A percentile compares a stretch with the other conserved stretches of the same genome.
Evolutionary conservation across 805 yeast genomes (phyloP).

Genomic region (Diddensiella transvaalensis): DNA sequence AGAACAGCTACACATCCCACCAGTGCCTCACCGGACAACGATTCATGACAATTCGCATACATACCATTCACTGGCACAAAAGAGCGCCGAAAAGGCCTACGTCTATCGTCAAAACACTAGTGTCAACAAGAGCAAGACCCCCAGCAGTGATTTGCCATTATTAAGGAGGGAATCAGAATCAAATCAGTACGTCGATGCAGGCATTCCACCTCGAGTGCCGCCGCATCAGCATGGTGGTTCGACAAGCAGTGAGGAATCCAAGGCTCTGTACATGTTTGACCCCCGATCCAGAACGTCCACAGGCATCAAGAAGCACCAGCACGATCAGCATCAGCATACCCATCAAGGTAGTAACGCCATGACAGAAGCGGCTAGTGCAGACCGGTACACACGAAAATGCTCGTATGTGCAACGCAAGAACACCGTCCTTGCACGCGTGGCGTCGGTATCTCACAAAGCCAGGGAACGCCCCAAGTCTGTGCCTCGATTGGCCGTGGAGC

Average conservation of each 20-base stretch:
- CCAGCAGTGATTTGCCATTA: no score
- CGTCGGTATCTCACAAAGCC: not conserved
- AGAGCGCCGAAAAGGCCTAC: not conserved
- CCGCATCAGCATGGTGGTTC: slow-evolving; percentile 18
- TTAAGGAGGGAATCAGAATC: no score
- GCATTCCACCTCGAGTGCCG: slow-evolving; percentile 29
- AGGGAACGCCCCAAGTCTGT: not conserved
- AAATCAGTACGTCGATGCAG: slow-evolving; percentile 20
- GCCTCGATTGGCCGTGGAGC: no score
- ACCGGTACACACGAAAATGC: slow-evolving; percentile 20
- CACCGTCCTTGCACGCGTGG: not conserved
- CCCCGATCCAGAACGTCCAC: not conserved
- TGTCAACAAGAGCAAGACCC: not conserved
- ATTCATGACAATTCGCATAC: no score
- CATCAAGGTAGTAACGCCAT: not conserved
- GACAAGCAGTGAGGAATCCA: not conserved
- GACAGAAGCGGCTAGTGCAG: not conserved
- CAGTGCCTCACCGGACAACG: not conserved
- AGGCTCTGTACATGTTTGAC: not conserved
- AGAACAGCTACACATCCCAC: not conserved
- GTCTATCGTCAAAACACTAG: not conserved
- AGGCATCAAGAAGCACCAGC: not conserved
- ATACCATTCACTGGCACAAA: no score
- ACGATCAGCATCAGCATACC: not conserved
- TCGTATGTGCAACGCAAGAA: slow-evolving; percentile 9